Evolutionary conservation across 768 basidiomycete genomes (phyloP).

Genomic region (Galerina sulciceps): DNA sequence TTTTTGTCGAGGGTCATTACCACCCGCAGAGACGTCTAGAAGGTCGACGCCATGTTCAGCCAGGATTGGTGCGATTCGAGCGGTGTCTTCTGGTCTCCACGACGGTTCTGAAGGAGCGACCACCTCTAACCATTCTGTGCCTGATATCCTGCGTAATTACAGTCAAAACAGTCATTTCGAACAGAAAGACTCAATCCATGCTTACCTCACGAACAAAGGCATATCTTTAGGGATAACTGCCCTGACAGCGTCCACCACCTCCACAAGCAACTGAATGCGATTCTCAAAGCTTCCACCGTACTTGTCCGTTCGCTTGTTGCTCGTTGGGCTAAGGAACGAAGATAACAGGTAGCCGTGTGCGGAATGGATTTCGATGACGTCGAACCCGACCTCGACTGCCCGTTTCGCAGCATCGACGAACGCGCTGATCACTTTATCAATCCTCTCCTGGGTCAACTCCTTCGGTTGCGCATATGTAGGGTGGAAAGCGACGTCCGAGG

Average conservation of each 20-base stretch:
- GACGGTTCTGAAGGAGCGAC: conserved; percentile 59
- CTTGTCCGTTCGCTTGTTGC: conserved; percentile 67
- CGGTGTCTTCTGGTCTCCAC: conserved; percentile 75
- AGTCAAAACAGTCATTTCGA: background rate
- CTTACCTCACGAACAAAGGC: conserved; percentile 74
- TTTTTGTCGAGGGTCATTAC: conserved; percentile 50
- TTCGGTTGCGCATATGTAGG: conserved; percentile 54
- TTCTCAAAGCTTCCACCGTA: conserved; percentile 79
- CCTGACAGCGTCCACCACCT: conserved; percentile 68
- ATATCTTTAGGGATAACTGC: conserved; percentile 58
- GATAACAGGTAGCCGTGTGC: conserved; percentile 67
- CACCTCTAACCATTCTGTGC: conserved; percentile 74
- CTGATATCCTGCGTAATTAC: conserved; percentile 54
- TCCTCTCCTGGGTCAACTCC: conserved; percentile 58
- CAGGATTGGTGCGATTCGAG: conserved; percentile 60
- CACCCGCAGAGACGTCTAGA: conserved; percentile 73
- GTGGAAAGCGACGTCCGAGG: conserved; percentile 52
- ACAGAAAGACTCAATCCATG: conserved; percentile 4
- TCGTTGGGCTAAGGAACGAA: conserved; percentile 60
- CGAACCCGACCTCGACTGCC: conserved; percentile 62
- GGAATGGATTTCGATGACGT: conserved; percentile 64
- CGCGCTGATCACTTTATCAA: conserved; percentile 58
- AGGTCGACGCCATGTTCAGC: conserved; percentile 73
- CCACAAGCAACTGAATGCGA: conserved; percentile 61
- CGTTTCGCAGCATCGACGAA: conserved; percentile 57